These are phyloP conservation scores for Sporothrix pseudoabietina DNA, from an alignment of 2,329 filamentous ascomycete genomes.

Conservation along the genomic window DNA sequence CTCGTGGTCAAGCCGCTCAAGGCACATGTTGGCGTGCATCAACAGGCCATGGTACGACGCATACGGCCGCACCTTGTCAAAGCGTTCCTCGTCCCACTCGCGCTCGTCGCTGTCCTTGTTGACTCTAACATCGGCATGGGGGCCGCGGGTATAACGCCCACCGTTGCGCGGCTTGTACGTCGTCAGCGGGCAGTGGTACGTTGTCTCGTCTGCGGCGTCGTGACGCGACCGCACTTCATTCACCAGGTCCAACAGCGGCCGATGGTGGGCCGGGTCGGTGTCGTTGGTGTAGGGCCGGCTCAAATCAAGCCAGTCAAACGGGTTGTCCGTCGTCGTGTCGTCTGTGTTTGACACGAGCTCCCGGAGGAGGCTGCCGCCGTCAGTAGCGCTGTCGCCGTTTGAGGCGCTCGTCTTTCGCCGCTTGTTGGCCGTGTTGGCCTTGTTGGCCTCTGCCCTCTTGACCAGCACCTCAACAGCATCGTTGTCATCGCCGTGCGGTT, in stretches of 20 bases:
- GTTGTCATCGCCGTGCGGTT: conserved; percentile 38
- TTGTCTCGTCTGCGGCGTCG: conserved; percentile 45
- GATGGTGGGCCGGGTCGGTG: conserved; percentile 49
- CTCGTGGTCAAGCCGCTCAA: conserved; percentile 63
- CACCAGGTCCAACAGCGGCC: conserved; percentile 50
- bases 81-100: not conserved
- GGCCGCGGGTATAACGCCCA: conserved; percentile 36
- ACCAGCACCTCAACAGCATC: conserved; percentile 27
- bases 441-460: not conserved
- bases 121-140: not conserved
- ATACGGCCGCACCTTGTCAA: conserved; percentile 41
- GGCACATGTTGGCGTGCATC: conserved; percentile 60
- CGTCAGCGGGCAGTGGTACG: conserved; percentile 52
- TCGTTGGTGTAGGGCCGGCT: conserved; percentile 52
- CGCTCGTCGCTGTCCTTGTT: not conserved
- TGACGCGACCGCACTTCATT: conserved; percentile 51
- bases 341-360: not conserved
- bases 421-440: not conserved
- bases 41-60: conserved; percentile 54
- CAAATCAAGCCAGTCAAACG: conserved; percentile 62
- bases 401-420: not conserved
- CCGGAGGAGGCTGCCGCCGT: conserved; percentile 10
- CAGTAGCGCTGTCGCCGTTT: not conserved
- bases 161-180: conserved; percentile 35
- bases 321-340: conserved; percentile 42